A percentile compares a stretch with the other conserved stretches of the same genome.
Evolutionary conservation across 345 rosid genomes (phyloP).

Genomic region (Draba incana): DNA sequence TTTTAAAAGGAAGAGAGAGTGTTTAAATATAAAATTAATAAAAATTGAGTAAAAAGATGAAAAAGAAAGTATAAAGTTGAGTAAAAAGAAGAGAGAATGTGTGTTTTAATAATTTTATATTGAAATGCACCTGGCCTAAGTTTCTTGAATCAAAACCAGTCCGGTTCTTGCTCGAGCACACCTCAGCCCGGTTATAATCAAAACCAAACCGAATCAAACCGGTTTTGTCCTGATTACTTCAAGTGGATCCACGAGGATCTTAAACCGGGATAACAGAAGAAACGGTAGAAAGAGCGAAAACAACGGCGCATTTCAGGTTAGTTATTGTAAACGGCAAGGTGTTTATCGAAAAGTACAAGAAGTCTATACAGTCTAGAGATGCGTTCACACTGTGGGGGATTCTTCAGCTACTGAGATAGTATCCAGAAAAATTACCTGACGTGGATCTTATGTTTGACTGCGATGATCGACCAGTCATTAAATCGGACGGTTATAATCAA

Average conservation of each 20-base stretch:
- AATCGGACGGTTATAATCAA: slow-evolving; percentile 30
- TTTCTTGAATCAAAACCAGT: slow-evolving; percentile 35
- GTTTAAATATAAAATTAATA: too few relatives aligned
- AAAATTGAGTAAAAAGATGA: too few relatives aligned
- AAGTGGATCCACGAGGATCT: slow-evolving; percentile 97
- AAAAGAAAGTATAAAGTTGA: too few relatives aligned
- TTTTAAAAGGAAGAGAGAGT: too few relatives aligned
- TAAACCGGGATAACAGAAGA: slow-evolving; percentile 62
- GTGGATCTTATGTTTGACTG: slow-evolving; percentile 76
- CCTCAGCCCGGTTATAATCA: background rate
- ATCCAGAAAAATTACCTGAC: slow-evolving; percentile 68
- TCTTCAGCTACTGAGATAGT: slow-evolving; percentile 61
- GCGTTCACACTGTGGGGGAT: slow-evolving; percentile 66
- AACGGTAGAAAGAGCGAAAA: slow-evolving; percentile 52
- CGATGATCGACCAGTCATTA: slow-evolving; percentile 56
- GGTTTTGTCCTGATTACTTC: slow-evolving; percentile 77
- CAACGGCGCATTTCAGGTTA: slow-evolving; percentile 62
- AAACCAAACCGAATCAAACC: slow-evolving; percentile 35
- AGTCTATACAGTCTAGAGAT: slow-evolving; percentile 57
- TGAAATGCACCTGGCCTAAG: too few relatives aligned
- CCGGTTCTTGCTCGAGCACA: slow-evolving; percentile 19
- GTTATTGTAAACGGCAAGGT: slow-evolving; percentile 56
- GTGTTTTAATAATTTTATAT: too few relatives aligned
- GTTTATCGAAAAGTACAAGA: slow-evolving; percentile 56
- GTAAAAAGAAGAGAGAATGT: too few relatives aligned